A percentile compares a stretch with the other conserved stretches of the same genome.
These are phyloP conservation scores for Aspergillus phoenicis DNA, from an alignment of 2,329 filamentous ascomycete species.

Conservation along the genomic window DNA sequence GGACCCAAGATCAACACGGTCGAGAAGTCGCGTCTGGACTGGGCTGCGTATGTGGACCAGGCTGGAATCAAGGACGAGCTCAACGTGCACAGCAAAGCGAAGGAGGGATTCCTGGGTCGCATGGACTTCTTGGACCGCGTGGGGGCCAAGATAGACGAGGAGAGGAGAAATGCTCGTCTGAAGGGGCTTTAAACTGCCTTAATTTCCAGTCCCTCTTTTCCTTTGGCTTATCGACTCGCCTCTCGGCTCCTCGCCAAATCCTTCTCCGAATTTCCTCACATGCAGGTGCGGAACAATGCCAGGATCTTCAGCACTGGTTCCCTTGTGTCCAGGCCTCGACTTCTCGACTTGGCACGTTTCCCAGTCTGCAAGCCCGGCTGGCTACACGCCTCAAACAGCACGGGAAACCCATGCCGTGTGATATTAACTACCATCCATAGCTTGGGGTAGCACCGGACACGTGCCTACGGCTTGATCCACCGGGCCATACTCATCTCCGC, in stretches of 20 bases:
- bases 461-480: neutral
- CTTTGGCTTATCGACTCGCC: neutral
- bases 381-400: neutral
- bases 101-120: slow-evolving; percentile 62
- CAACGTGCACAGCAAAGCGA: slow-evolving; percentile 62
- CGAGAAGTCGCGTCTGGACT: slow-evolving; percentile 67
- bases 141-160: slow-evolving; percentile 59
- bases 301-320: neutral
- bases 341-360: neutral
- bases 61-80: slow-evolving; percentile 64
- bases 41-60: slow-evolving; percentile 65
- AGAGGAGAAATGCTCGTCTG: slow-evolving; percentile 55
- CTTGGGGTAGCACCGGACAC: neutral
- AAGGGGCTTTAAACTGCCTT: slow-evolving; percentile 36
- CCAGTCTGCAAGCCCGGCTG: neutral
- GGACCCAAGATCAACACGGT: slow-evolving; percentile 67
- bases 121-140: slow-evolving; percentile 65
- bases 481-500: neutral
- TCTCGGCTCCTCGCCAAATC: neutral
- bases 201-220: neutral
- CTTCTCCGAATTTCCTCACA: neutral
- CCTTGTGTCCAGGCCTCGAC: neutral
- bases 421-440: neutral
- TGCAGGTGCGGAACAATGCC: neutral
- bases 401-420: neutral